Conservation (phyloP, 352 stramenopile genomes). For the Pythium plurisporium region DNA sequence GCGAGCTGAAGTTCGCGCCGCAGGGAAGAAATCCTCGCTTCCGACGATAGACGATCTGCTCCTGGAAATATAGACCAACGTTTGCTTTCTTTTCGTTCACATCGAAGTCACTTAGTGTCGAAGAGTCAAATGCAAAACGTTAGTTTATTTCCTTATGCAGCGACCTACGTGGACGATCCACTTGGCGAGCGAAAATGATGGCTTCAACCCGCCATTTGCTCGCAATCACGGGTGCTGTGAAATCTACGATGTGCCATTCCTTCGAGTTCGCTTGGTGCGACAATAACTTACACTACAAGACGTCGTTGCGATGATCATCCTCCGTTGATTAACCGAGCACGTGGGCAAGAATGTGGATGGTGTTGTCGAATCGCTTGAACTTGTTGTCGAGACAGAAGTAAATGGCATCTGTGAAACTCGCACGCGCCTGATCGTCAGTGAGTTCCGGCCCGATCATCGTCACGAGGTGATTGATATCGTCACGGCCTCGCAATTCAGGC, state of each 20-base stretch:
- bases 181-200: not conserved
- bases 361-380: conserved; percentile 88
- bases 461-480: conserved; percentile 87
- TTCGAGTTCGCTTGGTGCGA: conserved; percentile 1
- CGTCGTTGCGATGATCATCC: not conserved
- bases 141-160: no score
- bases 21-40: conserved; percentile 44
- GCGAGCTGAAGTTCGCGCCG: conserved; percentile 64
- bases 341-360: conserved; percentile 72
- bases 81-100: conserved; percentile 2
- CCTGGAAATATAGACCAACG: not conserved
- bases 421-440: conserved; percentile 52
- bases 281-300: conserved; percentile 19
- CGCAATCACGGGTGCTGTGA: no score
- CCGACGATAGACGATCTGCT: conserved; percentile 37
- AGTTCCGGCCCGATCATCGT: conserved; percentile 68
- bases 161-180: not conserved
- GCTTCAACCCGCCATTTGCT: no score
- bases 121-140: not conserved
- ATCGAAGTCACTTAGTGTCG: no score
- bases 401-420: conserved; percentile 76
- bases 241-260: not conserved
- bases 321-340: conserved; percentile 29
- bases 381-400: conserved; percentile 78
- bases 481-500: conserved; percentile 69